phyloP scores from a whole-genome alignment of 1,284 basidiomycete genomes.

The Cystobasidium slooffiae region DNA sequence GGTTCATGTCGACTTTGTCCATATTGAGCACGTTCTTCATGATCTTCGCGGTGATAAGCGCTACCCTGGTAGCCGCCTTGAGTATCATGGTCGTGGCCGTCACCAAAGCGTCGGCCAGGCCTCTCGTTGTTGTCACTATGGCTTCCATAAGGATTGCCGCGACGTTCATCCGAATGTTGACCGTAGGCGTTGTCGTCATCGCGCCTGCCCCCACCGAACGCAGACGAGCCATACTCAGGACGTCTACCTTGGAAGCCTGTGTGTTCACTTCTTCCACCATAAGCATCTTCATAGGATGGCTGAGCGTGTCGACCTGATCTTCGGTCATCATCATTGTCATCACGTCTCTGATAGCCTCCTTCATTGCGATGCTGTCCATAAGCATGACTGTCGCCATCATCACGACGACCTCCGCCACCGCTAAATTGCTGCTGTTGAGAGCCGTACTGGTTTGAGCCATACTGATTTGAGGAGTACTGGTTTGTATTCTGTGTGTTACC shows the following conservation, averaged over 20 bases:
- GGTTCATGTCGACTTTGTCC: neutral
- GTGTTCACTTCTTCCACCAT: neutral
- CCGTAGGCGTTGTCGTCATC: neutral
- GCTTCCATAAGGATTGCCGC: neutral
- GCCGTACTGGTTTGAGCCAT: neutral
- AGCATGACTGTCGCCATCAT: neutral
- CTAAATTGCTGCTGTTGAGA: neutral
- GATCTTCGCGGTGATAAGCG: neutral
- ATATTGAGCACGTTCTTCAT: neutral
- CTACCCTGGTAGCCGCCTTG: neutral
- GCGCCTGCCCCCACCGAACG: neutral
- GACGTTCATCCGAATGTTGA: neutral
- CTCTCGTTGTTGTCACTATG: neutral
- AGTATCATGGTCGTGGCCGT: conserved; percentile 8
- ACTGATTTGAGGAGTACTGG: neutral
- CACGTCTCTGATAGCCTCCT: neutral
- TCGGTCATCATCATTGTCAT: neutral
- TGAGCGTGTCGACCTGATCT: neutral
- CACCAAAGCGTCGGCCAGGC: neutral
- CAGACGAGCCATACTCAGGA: neutral
- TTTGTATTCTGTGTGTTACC: neutral
- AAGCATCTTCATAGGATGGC: neutral
- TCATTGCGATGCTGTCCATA: neutral
- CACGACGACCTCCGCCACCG: neutral
- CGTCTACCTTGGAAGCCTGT: neutral